Evolutionary conservation across 768 basidiomycete genomes (phyloP).

Genomic region (Hebeloma cylindrosporum): DNA sequence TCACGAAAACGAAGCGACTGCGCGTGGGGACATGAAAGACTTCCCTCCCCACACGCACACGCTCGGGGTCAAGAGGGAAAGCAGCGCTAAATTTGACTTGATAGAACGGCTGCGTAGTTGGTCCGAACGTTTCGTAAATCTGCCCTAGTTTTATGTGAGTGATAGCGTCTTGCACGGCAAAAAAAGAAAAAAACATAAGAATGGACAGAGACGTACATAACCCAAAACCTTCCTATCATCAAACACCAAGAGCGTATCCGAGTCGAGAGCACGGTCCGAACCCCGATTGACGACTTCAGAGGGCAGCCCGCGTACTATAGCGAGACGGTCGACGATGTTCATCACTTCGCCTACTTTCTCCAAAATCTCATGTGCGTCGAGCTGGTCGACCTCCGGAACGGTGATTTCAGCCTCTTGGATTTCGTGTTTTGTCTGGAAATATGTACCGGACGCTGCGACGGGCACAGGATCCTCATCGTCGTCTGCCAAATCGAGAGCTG

Average conservation of each 20-base stretch:
- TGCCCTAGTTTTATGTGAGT: slow-evolving; percentile 34
- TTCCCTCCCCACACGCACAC: slow-evolving; percentile 53
- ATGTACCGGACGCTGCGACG: slow-evolving; percentile 36
- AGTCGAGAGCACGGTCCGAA: slow-evolving; percentile 73
- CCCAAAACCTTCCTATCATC: slow-evolving; percentile 89
- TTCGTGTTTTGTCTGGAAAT: slow-evolving; percentile 73
- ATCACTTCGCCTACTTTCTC: slow-evolving; percentile 79
- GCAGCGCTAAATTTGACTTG: slow-evolving; percentile 76
- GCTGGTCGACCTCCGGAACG: slow-evolving; percentile 62
- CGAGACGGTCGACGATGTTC: slow-evolving; percentile 70
- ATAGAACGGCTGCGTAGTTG: slow-evolving; percentile 87
- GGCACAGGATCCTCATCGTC: slow-evolving; percentile 56
- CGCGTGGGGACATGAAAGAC: slow-evolving; percentile 83
- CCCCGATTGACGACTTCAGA: slow-evolving; percentile 39
- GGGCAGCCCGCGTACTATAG: slow-evolving; percentile 66
- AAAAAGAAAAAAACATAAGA: slow-evolving; percentile 2
- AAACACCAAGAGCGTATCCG: slow-evolving; percentile 88
- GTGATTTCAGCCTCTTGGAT: slow-evolving; percentile 54
- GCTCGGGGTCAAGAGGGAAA: slow-evolving; percentile 59
- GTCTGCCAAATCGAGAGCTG: slow-evolving; percentile 40
- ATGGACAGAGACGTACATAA: slow-evolving; percentile 58
- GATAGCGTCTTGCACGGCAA: slow-evolving; percentile 9
- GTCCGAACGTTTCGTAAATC: slow-evolving; percentile 96
- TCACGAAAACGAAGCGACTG: slow-evolving; percentile 83
- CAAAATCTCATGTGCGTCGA: slow-evolving; percentile 62